Evolutionary conservation across 192 early-diverging fungal species (phyloP).

Genomic region (Rhizophagus prolifer): DNA sequence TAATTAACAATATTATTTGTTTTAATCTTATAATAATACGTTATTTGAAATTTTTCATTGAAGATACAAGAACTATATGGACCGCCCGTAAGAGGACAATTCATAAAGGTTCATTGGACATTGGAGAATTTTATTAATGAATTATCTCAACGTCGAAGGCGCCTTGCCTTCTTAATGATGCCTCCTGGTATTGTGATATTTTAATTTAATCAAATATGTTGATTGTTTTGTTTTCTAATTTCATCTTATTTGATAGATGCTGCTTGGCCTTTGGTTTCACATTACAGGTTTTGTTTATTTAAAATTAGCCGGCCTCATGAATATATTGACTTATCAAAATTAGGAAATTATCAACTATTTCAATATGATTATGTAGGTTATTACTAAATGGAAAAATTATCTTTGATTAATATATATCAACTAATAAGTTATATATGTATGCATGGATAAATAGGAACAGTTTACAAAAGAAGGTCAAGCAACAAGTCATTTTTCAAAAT

Average conservation of each 20-base stretch:
- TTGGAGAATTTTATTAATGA: slow-evolving; percentile 57
- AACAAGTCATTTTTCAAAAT: slow-evolving; percentile 61
- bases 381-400: neutral
- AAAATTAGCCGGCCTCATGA: slow-evolving; percentile 39
- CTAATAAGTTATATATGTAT: slow-evolving; percentile 40
- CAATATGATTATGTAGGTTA: slow-evolving; percentile 43
- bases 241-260: slow-evolving; percentile 48
- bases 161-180: slow-evolving; percentile 54
- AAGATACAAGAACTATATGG: slow-evolving; percentile 58
- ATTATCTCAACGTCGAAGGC: slow-evolving; percentile 50
- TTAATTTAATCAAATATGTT: neutral
- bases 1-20: neutral
- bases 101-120: slow-evolving; percentile 58
- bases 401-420: slow-evolving; percentile 36
- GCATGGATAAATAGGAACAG: slow-evolving; percentile 53
- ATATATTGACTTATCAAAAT: slow-evolving; percentile 42
- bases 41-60: neutral
- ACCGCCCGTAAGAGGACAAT: slow-evolving; percentile 44
- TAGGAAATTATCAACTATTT: slow-evolving; percentile 42
- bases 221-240: neutral
- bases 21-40: no score
- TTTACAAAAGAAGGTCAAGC: slow-evolving; percentile 61
- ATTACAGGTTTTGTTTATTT: slow-evolving; percentile 52
- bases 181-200: slow-evolving; percentile 42
- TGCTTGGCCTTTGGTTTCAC: slow-evolving; percentile 78